phyloP scores from a whole-genome alignment of 2,329 filamentous ascomycete species.

The Coniochaeta sp. region DNA sequence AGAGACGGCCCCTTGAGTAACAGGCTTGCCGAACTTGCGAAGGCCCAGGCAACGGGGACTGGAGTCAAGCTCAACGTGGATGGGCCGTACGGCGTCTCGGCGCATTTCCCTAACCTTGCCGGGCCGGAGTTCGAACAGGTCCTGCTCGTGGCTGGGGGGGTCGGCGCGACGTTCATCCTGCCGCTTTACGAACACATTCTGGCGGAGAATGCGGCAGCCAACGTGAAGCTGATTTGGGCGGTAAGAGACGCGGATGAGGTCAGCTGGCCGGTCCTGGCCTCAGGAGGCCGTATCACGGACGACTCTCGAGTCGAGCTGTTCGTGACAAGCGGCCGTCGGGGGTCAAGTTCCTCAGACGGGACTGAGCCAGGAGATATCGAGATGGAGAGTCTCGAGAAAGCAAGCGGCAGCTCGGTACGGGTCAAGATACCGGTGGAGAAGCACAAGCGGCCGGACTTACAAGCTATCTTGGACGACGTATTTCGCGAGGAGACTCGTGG shows the following conservation, averaged over 20 bases:
- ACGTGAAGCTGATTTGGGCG: not conserved
- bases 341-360: not conserved
- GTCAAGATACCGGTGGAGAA: no score
- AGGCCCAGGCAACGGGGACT: not conserved
- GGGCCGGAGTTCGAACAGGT: conserved; percentile 50
- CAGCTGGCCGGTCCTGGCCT: not conserved
- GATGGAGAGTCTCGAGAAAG: not conserved
- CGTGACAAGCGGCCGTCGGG: not conserved
- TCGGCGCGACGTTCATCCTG: conserved; percentile 70
- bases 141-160: conserved; percentile 68
- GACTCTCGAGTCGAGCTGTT: not conserved
- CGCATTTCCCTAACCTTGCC: conserved; percentile 24
- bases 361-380: not conserved
- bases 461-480: not conserved
- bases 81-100: not conserved
- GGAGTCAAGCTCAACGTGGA: not conserved
- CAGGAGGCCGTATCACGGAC: not conserved
- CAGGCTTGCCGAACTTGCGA: not conserved
- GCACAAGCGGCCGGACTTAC: not conserved
- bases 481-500: not conserved
- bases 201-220: not conserved
- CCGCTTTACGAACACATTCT: conserved; percentile 58
- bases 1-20: not conserved
- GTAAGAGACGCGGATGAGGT: not conserved
- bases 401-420: no score